These are phyloP conservation scores for Penicillium paradoxum DNA, from an alignment of 495 filamentous ascomycete species.

Conservation along the genomic window DNA sequence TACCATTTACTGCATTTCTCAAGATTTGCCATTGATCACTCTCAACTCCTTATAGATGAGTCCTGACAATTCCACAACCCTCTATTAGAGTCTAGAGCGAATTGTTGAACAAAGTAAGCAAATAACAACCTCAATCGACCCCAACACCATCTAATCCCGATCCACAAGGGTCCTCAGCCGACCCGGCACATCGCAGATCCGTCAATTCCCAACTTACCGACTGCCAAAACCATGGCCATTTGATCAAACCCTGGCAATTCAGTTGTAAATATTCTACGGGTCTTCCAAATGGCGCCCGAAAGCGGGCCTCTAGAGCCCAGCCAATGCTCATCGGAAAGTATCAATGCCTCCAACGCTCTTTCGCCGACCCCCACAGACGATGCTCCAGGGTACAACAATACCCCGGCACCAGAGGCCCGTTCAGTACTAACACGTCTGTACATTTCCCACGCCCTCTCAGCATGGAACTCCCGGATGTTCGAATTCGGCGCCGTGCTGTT, in stretches of 20 bases:
- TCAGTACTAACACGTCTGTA: slow-evolving; percentile 18
- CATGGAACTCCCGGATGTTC: slow-evolving; percentile 68
- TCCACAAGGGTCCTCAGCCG: slow-evolving; percentile 6
- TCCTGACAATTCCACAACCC: not conserved
- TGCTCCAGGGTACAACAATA: not conserved
- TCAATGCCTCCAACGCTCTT: not conserved
- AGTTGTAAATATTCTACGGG: not conserved
- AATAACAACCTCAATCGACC: not conserved
- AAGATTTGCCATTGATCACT: not conserved
- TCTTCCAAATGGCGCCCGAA: not conserved
- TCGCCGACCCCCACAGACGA: not conserved
- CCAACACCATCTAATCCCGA: not conserved
- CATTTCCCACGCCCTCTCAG: slow-evolving; percentile 19
- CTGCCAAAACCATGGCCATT: not conserved
- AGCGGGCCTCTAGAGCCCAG: not conserved
- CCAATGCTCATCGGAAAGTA: not conserved
- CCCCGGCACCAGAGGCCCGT: slow-evolving; percentile 1
- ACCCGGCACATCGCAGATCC: slow-evolving; percentile 4
- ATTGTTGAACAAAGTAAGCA: no score
- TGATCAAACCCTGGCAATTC: not conserved
- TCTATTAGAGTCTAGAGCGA: no score
- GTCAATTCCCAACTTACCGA: not conserved
- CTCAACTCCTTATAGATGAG: not conserved
- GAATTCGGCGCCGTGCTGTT: slow-evolving; percentile 62
- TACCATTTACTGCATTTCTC: slow-evolving; percentile 5